Evolutionary conservation across 2,329 filamentous ascomycete species (phyloP).

Genomic region (Beauveria sp.): DNA sequence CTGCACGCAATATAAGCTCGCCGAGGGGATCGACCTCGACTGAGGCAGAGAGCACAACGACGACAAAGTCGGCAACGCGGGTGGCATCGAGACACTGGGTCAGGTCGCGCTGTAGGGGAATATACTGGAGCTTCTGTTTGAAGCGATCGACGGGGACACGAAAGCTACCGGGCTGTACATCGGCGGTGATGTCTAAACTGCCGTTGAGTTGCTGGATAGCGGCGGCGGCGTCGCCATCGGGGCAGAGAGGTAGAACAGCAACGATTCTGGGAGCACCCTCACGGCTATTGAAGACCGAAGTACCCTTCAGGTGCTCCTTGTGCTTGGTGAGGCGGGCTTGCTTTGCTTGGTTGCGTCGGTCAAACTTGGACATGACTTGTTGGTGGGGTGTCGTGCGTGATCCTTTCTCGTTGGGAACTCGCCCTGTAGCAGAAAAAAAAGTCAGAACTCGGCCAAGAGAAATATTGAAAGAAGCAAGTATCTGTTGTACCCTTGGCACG

Average conservation of each 20-base stretch:
- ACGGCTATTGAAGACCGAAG: constrained; percentile 74
- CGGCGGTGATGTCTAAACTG: constrained; percentile 70
- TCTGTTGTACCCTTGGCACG: constrained; percentile 62
- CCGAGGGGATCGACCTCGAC: constrained; percentile 79
- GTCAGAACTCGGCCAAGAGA: constrained; percentile 13
- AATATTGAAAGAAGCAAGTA: constrained; percentile 2
- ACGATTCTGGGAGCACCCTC: constrained; percentile 84
- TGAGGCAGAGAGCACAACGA: constrained; percentile 75
- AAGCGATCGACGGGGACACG: constrained; percentile 77
- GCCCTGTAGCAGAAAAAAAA: constrained; percentile 46
- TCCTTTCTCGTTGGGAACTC: constrained; percentile 65
- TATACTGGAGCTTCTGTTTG: constrained; percentile 87
- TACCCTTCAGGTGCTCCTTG: constrained; percentile 71
- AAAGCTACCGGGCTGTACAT: constrained; percentile 50
- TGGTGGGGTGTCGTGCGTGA: constrained; percentile 85
- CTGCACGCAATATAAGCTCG: constrained; percentile 74
- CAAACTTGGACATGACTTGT: constrained; percentile 94
- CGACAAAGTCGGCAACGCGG: constrained; percentile 81
- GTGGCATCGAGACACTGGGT: constrained; percentile 76
- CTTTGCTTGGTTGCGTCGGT: constrained; percentile 88
- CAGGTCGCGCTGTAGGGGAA: constrained; percentile 66
- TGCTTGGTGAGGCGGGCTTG: constrained; percentile 81
- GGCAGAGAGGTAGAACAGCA: constrained; percentile 77
- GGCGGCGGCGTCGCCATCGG: constrained; percentile 57
- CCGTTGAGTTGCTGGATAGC: constrained; percentile 65